phyloP scores from a whole-genome alignment of 768 basidiomycete genomes.

The Trametes punicea region DNA sequence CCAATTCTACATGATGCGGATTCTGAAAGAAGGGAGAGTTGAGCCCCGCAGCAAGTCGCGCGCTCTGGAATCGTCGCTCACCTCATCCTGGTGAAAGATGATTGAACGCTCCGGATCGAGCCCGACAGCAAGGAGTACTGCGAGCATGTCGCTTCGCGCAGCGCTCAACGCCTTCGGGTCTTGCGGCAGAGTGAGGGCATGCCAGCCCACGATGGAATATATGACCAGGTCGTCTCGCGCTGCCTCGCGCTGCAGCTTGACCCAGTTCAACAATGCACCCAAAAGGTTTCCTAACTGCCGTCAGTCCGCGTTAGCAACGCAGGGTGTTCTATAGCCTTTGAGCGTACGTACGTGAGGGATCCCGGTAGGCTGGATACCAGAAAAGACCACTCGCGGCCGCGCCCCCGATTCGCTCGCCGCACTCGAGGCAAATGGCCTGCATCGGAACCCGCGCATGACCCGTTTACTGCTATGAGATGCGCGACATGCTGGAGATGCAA shows the following conservation, averaged over 20 bases:
- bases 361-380: constrained; percentile 93
- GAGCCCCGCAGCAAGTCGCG: too few relatives aligned
- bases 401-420: neutral
- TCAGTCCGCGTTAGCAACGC: constrained; percentile 3
- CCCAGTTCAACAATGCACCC: constrained; percentile 90
- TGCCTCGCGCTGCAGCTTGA: constrained; percentile 65
- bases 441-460: neutral
- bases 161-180: constrained; percentile 58
- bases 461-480: neutral
- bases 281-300: constrained; percentile 87
- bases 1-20: constrained; percentile 77
- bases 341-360: constrained; percentile 71
- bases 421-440: neutral
- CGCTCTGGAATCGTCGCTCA: constrained; percentile 38
- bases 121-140: constrained; percentile 80
- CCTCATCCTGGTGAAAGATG: constrained; percentile 89
- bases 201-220: constrained; percentile 91
- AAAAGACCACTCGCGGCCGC: constrained; percentile 56
- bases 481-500: neutral
- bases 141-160: constrained; percentile 75
- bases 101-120: constrained; percentile 72
- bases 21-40: too few relatives aligned
- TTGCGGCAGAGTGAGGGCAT: constrained; percentile 91
- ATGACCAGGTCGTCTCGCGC: constrained; percentile 59
- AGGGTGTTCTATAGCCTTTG: neutral